Percentiles rank a stretch among this genome's conserved stretches.
Conservation (phyloP, 2,329 filamentous ascomycete genomes). For the Talaromyces sp. region DNA sequence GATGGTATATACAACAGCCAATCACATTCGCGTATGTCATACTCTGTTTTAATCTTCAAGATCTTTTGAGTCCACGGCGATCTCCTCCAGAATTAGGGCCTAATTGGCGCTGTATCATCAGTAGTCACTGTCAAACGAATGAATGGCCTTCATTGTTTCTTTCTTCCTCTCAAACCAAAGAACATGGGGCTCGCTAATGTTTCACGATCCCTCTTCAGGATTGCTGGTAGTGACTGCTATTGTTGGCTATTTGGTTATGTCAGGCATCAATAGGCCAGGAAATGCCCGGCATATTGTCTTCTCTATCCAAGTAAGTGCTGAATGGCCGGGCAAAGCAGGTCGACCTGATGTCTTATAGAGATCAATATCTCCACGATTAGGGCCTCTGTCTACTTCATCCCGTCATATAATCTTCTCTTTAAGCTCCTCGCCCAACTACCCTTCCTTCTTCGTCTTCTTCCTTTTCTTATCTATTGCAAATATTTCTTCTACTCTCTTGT, state of each 20-base stretch:
- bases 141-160: constrained; percentile 19
- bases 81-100: not conserved
- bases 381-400: not conserved
- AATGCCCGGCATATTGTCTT: not conserved
- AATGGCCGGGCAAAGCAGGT: not conserved
- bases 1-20: not conserved
- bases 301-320: not conserved
- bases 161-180: not conserved
- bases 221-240: not conserved
- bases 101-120: constrained; percentile 10
- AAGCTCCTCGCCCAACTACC: not conserved
- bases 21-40: not conserved
- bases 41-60: not conserved
- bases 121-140: constrained; percentile 3
- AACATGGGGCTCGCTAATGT: constrained; percentile 7
- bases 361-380: not conserved
- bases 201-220: constrained; percentile 15
- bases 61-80: not conserved
- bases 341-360: constrained; percentile 1
- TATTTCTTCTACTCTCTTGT: not conserved
- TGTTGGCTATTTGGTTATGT: constrained; percentile 2
- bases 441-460: not conserved
- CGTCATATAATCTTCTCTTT: not conserved
- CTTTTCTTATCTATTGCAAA: not conserved
- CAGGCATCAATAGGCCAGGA: constrained; percentile 9